Evolutionary conservation across 192 early-diverging fungal species (phyloP).

Genomic region (Pilaira anomala): DNA sequence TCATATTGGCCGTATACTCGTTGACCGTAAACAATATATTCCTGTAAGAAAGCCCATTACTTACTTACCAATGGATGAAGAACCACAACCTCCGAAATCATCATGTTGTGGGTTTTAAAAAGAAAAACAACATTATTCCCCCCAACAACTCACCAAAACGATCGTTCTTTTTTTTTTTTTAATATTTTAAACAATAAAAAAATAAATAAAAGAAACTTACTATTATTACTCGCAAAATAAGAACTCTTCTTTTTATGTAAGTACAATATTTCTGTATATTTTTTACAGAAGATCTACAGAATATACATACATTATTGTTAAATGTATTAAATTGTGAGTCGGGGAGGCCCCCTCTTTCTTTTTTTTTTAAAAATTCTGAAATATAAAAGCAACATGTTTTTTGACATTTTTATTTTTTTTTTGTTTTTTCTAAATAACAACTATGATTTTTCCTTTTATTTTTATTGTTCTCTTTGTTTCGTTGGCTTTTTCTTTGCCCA

Average conservation of each 20-base stretch:
- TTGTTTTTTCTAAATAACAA: too few relatives aligned
- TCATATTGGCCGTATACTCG: slow-evolving; percentile 46
- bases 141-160: not conserved
- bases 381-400: too few relatives aligned
- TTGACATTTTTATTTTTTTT: too few relatives aligned
- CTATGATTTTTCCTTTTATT: too few relatives aligned
- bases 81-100: slow-evolving; percentile 12
- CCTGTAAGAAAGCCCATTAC: slow-evolving; percentile 17
- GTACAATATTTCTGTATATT: too few relatives aligned
- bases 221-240: too few relatives aligned
- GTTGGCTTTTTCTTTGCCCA: not conserved
- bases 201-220: not conserved
- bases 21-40: slow-evolving; percentile 35
- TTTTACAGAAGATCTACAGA: too few relatives aligned
- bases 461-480: not conserved
- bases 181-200: not conserved
- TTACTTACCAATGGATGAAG: slow-evolving; percentile 24
- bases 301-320: too few relatives aligned
- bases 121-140: not conserved
- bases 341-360: too few relatives aligned
- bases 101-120: slow-evolving; percentile 22
- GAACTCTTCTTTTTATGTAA: too few relatives aligned
- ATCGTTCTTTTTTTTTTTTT: not conserved
- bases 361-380: not conserved
- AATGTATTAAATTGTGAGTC: too few relatives aligned